A percentile compares a stretch with the other conserved stretches of the same genome.
Evolutionary conservation across 2,329 filamentous ascomycete species (phyloP).

Genomic region (Pseudocercospora fijiensis): DNA sequence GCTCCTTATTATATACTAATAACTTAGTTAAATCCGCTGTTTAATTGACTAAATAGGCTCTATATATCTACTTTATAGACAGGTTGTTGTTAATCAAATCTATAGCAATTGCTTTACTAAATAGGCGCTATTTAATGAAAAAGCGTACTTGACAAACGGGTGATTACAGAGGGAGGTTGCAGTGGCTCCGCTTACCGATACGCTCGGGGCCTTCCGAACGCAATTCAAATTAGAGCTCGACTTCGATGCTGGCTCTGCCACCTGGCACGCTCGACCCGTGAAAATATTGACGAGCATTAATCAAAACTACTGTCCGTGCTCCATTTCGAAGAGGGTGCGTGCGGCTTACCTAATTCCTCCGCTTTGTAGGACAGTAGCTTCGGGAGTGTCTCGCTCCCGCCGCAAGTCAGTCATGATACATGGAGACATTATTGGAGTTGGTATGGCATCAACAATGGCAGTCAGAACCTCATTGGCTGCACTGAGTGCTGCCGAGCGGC

Average conservation of each 20-base stretch:
- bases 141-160: neutral
- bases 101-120: neutral
- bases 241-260: neutral
- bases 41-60: neutral
- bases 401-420: neutral
- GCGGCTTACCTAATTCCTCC: too few species aligned
- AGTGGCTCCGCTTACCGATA: too few species aligned
- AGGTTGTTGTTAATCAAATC: neutral
- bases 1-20: neutral
- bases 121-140: neutral
- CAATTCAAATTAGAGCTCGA: too few species aligned
- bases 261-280: neutral
- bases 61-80: neutral
- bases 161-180: too few species aligned
- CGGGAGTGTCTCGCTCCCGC: neutral
- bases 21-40: neutral
- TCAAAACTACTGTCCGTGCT: too few species aligned
- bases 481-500: constrained; percentile 26
- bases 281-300: neutral
- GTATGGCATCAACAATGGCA: constrained; percentile 17
- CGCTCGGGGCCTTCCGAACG: too few species aligned
- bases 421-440: neutral
- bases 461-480: constrained; percentile 17
- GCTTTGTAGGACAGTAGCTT: too few species aligned
- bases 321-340: too few species aligned